phyloP scores from a whole-genome alignment of 1,284 basidiomycete genomes.

The Vanrija pseudolonga region DNA sequence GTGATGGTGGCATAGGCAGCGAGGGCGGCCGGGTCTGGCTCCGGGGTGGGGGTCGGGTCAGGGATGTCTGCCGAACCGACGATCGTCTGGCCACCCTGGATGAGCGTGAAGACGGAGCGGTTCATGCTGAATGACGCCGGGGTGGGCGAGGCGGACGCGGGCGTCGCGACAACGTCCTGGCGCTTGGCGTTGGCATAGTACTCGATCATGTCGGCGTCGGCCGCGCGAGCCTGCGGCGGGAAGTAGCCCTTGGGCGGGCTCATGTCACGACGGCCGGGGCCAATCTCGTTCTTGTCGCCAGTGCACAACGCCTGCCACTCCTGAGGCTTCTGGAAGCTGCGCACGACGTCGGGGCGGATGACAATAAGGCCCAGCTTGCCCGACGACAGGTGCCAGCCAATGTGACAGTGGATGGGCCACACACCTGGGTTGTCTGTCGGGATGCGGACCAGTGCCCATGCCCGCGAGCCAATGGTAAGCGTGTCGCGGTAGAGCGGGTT shows the following conservation, averaged over 20 bases:
- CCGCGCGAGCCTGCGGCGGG: not conserved
- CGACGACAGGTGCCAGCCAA: slow-evolving; percentile 23
- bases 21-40: too few species aligned
- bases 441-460: slow-evolving; percentile 24
- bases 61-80: too few species aligned
- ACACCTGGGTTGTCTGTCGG: slow-evolving; percentile 24
- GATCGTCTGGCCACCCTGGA: too few species aligned
- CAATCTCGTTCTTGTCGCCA: not conserved
- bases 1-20: too few species aligned
- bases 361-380: slow-evolving; percentile 16
- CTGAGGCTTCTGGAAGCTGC: not conserved
- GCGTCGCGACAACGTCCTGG: too few species aligned
- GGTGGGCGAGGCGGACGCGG: too few species aligned
- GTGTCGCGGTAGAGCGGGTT: slow-evolving; percentile 49
- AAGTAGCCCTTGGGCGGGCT: not conserved
- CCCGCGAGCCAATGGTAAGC: slow-evolving; percentile 29
- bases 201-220: not conserved
- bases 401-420: slow-evolving; percentile 28
- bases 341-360: not conserved
- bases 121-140: too few species aligned
- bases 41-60: too few species aligned
- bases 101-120: too few species aligned
- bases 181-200: not conserved
- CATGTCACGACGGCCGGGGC: not conserved
- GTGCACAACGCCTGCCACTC: slow-evolving; percentile 2